Base-by-base conservation (phyloP, 1,284 basidiomycete genomes). In the Exobasidium rhododendri region DNA sequence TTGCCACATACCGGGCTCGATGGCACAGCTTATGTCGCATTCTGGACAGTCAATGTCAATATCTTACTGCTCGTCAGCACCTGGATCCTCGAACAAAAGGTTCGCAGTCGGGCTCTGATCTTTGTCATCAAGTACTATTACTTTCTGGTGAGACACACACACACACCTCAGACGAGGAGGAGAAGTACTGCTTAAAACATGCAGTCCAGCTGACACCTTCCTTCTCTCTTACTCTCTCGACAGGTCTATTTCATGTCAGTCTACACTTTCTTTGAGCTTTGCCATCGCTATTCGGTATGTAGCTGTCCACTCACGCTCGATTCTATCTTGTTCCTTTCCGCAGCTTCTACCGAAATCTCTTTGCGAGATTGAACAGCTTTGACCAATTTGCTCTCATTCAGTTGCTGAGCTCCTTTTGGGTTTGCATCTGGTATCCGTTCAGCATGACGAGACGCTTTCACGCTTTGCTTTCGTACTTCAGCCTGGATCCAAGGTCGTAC, bases 1-100 rank as follows among this genome's bases (percentile, higher is more conserved):
- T 69, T 85, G 3, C 85, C 85, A 24, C 85, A 85, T 68, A 83
- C 82, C 0, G 83, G 82, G 4, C 65, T 85, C 4, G 84, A 85
- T 61, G 84, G 84, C 1, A 82, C 83, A 31, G 82, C 83, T 3
- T 85, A 85, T 76, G 84, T 85, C 4, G 84, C 81, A 68, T 83
- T 83, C 13, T 85, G 84, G 84, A 81, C 83, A 24, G 77, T 82
- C 28, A 84, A 83, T 66, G 83, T 83, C 26, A 82, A 83, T 49
- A 70, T 84, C 1, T 75, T 85, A 26, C 81, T 81, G 4, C 74
- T 80, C 3, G 73, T 83, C 7, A 83, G 82, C 10, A 79, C 81
- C 55, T 84, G 82, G 80, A 84, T 85, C 64, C 73, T 85, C 43
- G 80, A 82, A 51, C 73, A 80, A 51, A 84, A 84, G 69, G 83